Percentiles rank a stretch among this genome's conserved stretches.
Conservation (phyloP, 2,329 filamentous ascomycete species). For the Arthrobotrys sphaeroides region DNA sequence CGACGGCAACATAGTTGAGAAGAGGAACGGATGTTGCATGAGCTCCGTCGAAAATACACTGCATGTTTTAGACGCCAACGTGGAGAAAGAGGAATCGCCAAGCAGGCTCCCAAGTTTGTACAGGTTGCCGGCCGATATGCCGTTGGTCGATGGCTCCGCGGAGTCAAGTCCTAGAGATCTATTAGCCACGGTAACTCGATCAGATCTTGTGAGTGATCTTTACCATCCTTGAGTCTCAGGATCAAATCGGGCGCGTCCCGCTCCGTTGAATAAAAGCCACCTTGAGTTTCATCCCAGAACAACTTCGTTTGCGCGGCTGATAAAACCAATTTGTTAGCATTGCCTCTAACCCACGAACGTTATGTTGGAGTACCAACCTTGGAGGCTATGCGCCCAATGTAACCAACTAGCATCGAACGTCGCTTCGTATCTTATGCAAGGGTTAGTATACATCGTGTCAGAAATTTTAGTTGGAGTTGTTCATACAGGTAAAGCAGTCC, state of each 20-base stretch:
- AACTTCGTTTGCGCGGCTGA: slow-evolving; percentile 75
- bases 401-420: slow-evolving; percentile 80
- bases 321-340: not conserved
- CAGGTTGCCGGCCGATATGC: slow-evolving; percentile 85
- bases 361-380: slow-evolving; percentile 67
- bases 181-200: slow-evolving; percentile 3
- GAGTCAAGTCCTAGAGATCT: slow-evolving; percentile 77
- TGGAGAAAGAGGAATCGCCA: slow-evolving; percentile 70
- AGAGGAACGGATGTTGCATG: slow-evolving; percentile 91
- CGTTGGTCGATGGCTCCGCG: slow-evolving; percentile 88
- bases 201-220: not conserved
- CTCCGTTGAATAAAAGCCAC: slow-evolving; percentile 78
- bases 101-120: slow-evolving; percentile 79
- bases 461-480: not conserved
- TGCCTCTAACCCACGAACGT: not conserved
- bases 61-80: slow-evolving; percentile 72
- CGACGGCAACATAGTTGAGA: slow-evolving; percentile 78
- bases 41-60: slow-evolving; percentile 90
- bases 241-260: slow-evolving; percentile 74
- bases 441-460: slow-evolving; percentile 1
- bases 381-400: slow-evolving; percentile 81
- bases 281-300: slow-evolving; percentile 74
- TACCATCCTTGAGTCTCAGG: slow-evolving; percentile 84
- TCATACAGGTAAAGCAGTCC: slow-evolving; percentile 79
- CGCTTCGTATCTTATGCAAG: slow-evolving; percentile 67